Base-by-base conservation (phyloP, 2,329 filamentous ascomycete genomes). In the Penicillium verrucosum region DNA sequence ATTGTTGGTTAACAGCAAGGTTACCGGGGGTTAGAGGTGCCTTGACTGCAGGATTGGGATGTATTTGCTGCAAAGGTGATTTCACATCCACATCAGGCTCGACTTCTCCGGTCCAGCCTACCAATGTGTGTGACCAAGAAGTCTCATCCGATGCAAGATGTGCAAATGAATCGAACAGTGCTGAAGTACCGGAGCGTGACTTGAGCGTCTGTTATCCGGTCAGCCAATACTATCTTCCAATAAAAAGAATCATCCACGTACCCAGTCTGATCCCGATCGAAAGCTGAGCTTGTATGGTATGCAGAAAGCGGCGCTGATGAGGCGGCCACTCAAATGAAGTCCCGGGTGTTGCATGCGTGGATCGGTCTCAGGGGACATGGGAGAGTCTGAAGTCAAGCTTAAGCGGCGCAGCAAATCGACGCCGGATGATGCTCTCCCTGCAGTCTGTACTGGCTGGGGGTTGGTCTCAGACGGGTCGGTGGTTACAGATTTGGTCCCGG, bases 21-120 rank as follows among this genome's bases (percentile, higher is more conserved):
- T 71, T 69, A 25, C 71, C 70, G n/a, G 74, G 63, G 27, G 67
- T 59, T 10, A 78, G 59, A 4, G 66, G 58, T 10, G 62, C 23
- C 14, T 70, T 67, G n/a, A 60, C 58, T 37, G 59, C 56, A 11
- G 63, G 53, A 46, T 72, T 73, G 44, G 63, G 57, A 3, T 67
- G 60, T 32, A 70, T 62, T 30, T 67, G 69, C 51, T 74, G 70
- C n/a, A 71, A 57, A 21, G 69, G 69, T 8, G 51, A 27, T 53
- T 65, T 68, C 18, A 60, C 53, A 23, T 70, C 65, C 7, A 67
- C 52, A 14, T 70, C 63, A n/a, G 73, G 77, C 56, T 87, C 84
- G 57, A 93, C 88, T 73, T 97, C 93, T 57, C 93, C 93, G 3
- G 93, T 96, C 93, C 93, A 97, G 44, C 91, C 92, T 51, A 97